Evolutionary conservation across 441 rosid genomes (phyloP), one percentile per base, ranked within the genome.

Genomic region (Syzygium syzygioides): DNA sequence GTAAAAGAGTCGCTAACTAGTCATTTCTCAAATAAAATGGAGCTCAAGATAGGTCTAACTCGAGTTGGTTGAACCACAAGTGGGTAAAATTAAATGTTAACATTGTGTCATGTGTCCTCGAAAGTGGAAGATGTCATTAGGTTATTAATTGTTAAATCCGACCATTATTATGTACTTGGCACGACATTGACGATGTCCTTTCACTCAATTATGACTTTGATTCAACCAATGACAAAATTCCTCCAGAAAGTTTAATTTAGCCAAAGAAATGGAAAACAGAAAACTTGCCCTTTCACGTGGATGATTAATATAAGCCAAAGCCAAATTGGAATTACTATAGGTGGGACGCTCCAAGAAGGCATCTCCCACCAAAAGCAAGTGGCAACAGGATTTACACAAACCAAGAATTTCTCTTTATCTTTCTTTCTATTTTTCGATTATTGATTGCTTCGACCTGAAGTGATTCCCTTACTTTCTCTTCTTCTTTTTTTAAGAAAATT

Each of bases 1-100:
- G 0, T 7, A 64, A 2, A 64, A 30, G 76, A 64, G 30, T 64
- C 2, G 23, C 17, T 4, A 30, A 64, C 19, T 23, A 17, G 1
- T 13, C 76, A 66, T 32, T 66, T 13, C 23, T 0, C 76, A 17
- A 66, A 66, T 32, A 66, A 18, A 34, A 18, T 68, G 13, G 48
- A 68, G 48, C 48, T 68, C 28, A 4, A 34, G 8, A 34, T 68
- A 68, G 48, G 34, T 34, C 26, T 9, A 68, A 5, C 28, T 68
- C 0, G 14, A 68, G 26, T 15, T 10, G 26, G 3, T 68, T 68
- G 5, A 34, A 34, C 4, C 48, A 19, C 14, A 2, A 1, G 3
- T 0, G 48, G 2, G 26, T 68, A 19, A 68, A 68, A 2, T 68
- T 34, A 19, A 68, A 68, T 19, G 26, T 34, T 19, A 0, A 20